A percentile compares a stretch with the other conserved stretches of the same genome.
Evolutionary conservation across 371 early-diverging fungal genomes (phyloP).

Genomic region (Haplosporangium sp.): DNA sequence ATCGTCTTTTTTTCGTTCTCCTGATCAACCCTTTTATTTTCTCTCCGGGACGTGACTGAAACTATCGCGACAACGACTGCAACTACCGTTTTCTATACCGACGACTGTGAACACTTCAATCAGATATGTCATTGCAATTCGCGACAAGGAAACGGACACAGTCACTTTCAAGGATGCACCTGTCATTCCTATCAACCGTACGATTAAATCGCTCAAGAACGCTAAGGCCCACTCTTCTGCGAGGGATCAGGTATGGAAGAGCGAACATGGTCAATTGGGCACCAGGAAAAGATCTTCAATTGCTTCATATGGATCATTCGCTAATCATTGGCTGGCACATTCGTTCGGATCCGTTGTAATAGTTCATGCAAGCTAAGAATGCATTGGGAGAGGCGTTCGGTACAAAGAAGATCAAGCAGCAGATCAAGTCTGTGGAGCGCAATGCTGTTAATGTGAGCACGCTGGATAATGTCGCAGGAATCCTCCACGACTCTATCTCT

Average conservation of each 20-base stretch:
- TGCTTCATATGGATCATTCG: background rate
- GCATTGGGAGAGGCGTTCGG: slow-evolving; percentile 92
- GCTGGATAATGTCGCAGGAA: slow-evolving; percentile 68
- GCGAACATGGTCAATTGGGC: background rate
- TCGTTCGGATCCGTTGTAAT: background rate
- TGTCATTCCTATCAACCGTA: slow-evolving; percentile 71
- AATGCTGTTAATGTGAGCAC: slow-evolving; percentile 80
- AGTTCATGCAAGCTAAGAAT: slow-evolving; percentile 72
- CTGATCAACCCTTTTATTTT: too few relatives aligned
- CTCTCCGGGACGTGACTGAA: too few relatives aligned
- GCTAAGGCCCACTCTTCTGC: slow-evolving; percentile 27
- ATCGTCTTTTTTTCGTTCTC: background rate
- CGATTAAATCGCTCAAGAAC: slow-evolving; percentile 73
- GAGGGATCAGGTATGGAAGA: slow-evolving; percentile 26
- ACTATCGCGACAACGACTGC: too few relatives aligned
- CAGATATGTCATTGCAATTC: slow-evolving; percentile 84
- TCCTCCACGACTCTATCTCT: slow-evolving; percentile 68
- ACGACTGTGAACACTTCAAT: too few relatives aligned
- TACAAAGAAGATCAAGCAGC: slow-evolving; percentile 84
- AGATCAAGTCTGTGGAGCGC: slow-evolving; percentile 82
- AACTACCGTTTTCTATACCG: too few relatives aligned
- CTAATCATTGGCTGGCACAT: background rate
- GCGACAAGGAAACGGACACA: slow-evolving; percentile 70
- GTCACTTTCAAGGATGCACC: slow-evolving; percentile 76
- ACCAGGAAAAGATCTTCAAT: background rate